A percentile compares a stretch with the other conserved stretches of the same genome.
These are phyloP conservation scores for Alternaria ethzedia DNA, from an alignment of 2,329 filamentous ascomycete species.

Conservation along the genomic window DNA sequence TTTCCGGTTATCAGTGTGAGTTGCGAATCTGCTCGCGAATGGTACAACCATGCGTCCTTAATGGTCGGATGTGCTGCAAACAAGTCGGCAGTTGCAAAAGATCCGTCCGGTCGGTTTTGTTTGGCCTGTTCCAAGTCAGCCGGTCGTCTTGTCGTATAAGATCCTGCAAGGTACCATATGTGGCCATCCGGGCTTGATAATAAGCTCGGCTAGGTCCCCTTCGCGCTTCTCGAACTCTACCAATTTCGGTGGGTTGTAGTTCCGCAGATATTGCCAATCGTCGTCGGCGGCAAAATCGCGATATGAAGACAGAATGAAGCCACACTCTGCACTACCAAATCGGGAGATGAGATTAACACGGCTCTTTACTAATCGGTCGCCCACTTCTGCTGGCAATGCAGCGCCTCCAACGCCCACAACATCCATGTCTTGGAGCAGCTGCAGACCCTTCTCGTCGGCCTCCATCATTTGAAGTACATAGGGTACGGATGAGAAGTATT, in stretches of 20 bases:
- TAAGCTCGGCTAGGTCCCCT: conserved; percentile 58
- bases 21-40: conserved; percentile 66
- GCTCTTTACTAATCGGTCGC: conserved; percentile 58
- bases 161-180: conserved; percentile 49
- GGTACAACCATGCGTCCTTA: conserved; percentile 65
- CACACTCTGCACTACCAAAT: conserved; percentile 71
- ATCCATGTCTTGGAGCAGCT: conserved; percentile 64
- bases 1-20: conserved; percentile 70
- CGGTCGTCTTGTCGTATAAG: neutral
- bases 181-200: conserved; percentile 64
- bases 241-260: conserved; percentile 46
- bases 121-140: conserved; percentile 51
- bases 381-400: conserved; percentile 60
- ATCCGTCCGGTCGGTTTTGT: conserved; percentile 64
- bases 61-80: conserved; percentile 63
- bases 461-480: conserved; percentile 91
- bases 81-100: conserved; percentile 68
- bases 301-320: conserved; percentile 69
- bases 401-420: conserved; percentile 70
- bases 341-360: conserved; percentile 66
- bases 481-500: conserved; percentile 70
- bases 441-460: conserved; percentile 83
- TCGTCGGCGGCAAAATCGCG: conserved; percentile 61
- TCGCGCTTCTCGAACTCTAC: conserved; percentile 57
- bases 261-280: conserved; percentile 68